Percentiles rank a stretch among this genome's conserved stretches.
Conservation (phyloP, 345 rosid species). For the Acer yangbiense region DNA sequence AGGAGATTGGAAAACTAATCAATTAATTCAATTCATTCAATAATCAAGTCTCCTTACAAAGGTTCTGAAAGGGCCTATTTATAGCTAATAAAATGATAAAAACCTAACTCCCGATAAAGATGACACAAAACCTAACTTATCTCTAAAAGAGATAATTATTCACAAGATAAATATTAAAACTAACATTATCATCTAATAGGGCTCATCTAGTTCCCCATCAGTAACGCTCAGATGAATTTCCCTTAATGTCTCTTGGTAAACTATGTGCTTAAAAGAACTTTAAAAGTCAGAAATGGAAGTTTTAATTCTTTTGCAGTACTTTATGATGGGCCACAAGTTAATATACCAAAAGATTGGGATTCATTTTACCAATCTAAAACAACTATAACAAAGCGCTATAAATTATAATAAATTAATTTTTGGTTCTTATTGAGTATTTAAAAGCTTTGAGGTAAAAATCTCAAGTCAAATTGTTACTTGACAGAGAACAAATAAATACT, state of each 20-base stretch:
- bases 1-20: too few species aligned
- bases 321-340: not conserved
- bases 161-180: too few species aligned
- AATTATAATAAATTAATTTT: not conserved
- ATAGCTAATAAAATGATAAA: too few species aligned
- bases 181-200: too few species aligned
- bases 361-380: not conserved
- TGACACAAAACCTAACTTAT: too few species aligned
- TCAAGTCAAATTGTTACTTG: conserved; percentile 4
- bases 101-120: too few species aligned
- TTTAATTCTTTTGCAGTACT: not conserved
- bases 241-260: not conserved
- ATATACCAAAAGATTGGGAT: not conserved
- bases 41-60: too few species aligned
- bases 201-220: too few species aligned
- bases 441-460: not conserved
- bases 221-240: not conserved
- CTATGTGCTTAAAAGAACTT: not conserved
- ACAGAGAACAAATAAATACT: not conserved
- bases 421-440: conserved; percentile 1
- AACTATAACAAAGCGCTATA: not conserved
- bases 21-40: too few species aligned
- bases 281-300: not conserved
- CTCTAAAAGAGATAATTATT: too few species aligned
- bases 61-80: too few species aligned